phyloP scores from a whole-genome alignment of 345 rosid species.

The Pistacia atlantica region DNA sequence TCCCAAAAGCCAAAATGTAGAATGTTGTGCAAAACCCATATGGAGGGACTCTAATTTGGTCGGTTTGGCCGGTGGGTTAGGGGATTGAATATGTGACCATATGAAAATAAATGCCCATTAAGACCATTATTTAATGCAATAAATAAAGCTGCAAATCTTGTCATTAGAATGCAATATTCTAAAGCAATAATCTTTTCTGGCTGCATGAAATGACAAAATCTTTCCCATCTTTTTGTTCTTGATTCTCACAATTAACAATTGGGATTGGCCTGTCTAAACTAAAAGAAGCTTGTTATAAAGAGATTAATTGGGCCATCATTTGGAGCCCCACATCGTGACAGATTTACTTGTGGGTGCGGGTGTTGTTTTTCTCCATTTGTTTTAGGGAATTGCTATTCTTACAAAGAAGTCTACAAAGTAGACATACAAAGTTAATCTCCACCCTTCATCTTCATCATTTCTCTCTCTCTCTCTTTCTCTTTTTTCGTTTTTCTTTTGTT shows the following conservation, averaged over 20 bases:
- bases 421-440: no score
- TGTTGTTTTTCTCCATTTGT: not conserved
- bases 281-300: not conserved
- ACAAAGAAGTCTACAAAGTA: no score
- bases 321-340: not conserved
- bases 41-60: constrained; percentile 13
- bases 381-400: no score
- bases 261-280: not conserved
- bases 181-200: no score
- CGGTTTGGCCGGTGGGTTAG: constrained; percentile 27
- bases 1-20: not conserved
- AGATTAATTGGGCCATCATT: not conserved
- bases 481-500: no score
- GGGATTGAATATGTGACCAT: no score
- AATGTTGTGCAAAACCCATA: constrained; percentile 21
- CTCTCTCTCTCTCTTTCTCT: no score
- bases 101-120: not conserved
- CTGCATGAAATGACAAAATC: no score
- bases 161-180: no score
- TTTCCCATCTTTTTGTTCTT: not conserved
- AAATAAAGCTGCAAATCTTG: no score
- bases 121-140: no score
- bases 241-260: not conserved
- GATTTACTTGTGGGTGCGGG: not conserved
- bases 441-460: no score